Base-by-base conservation (phyloP, 2,329 filamentous ascomycete genomes). In the Knoxdaviesia proteae region DNA sequence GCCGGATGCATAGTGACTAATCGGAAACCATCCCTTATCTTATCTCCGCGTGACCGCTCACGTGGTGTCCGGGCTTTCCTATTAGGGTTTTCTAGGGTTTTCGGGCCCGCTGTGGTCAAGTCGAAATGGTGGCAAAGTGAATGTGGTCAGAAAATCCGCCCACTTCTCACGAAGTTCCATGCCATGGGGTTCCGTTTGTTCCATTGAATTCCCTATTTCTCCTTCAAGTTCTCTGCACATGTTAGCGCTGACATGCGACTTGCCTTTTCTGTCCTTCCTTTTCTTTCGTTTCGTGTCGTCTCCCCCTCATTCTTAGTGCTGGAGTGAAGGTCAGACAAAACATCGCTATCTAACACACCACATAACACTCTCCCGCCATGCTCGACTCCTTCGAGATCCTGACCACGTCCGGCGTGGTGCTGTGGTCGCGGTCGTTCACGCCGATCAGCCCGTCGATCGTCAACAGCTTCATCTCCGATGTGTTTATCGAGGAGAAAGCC, bases 361-460 rank as follows among this genome's bases (percentile, higher is more conserved):
- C 34, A 46, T 41, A 36, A 38, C 35, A 20, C 45, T 41, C 20
- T 20, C 20, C 44, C 52, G 58, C 51, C 45, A 96, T 96, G 88
- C 65, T 98, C 62, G 90, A 98, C 65, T 80, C 83, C 10, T 98
- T 98, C 59, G 88, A 98, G 61, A 90, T 98, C 50, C 62, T 98
- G 47, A 94, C 88, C 47, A 93, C 88, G 35, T 93, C 87, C 4
- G 90, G 90, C 44, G 87, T 98, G 48, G 90, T 98, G 45, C 74
- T 98, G 44, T 98, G 90, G 90, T 94, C 88, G 47, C 80, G 82
- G 57, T 80, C 77, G 31, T 94, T 88, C 58, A 76, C 79, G 43
- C 71, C 80, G 2, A 76, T 93, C 55, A 86, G 77, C 56, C 73
- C 82, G 38, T 77, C 80, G 52, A 69, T 94, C 49, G 78, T 98